A percentile compares a stretch with the other conserved stretches of the same genome.
Conservation (phyloP, 2,329 filamentous ascomycete genomes). For the Mycosphaerella arachidis region DNA sequence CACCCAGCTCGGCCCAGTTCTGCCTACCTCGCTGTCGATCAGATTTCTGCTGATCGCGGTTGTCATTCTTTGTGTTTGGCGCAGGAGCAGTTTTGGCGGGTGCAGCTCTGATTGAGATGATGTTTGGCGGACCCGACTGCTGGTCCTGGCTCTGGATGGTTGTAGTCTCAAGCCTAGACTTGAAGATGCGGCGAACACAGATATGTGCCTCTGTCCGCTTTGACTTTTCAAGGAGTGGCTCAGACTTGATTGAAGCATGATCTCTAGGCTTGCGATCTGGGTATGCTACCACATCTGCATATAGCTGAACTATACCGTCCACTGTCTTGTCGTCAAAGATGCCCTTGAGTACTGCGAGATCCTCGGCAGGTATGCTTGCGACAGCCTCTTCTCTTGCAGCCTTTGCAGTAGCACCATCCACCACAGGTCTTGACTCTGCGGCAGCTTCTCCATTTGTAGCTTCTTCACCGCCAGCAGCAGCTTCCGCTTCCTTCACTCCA, state of each 20-base stretch:
- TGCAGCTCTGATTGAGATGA: slow-evolving; percentile 54
- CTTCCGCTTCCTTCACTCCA: background rate
- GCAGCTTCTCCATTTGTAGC: background rate
- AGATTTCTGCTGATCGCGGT: slow-evolving; percentile 11
- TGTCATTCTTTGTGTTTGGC: slow-evolving; percentile 8
- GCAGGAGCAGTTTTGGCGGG: slow-evolving; percentile 27
- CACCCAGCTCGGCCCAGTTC: slow-evolving; percentile 63
- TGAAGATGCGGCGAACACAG: slow-evolving; percentile 71
- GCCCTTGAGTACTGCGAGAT: slow-evolving; percentile 35
- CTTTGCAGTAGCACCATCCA: background rate
- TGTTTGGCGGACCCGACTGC: slow-evolving; percentile 50
- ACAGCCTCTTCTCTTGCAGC: slow-evolving; percentile 12
- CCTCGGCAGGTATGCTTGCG: slow-evolving; percentile 35
- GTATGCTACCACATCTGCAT: slow-evolving; percentile 50
- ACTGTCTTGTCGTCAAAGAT: slow-evolving; percentile 52
- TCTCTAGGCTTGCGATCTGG: slow-evolving; percentile 54
- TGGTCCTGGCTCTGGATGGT: slow-evolving; percentile 63
- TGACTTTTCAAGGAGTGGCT: slow-evolving; percentile 56
- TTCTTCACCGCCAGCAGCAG: background rate
- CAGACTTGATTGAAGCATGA: slow-evolving; percentile 51
- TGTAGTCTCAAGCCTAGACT: slow-evolving; percentile 69
- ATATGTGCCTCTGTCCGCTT: slow-evolving; percentile 60
- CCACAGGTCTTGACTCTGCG: slow-evolving; percentile 1
- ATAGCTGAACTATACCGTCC: slow-evolving; percentile 51
- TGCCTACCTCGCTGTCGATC: slow-evolving; percentile 41